Percentiles rank a stretch among this genome's conserved stretches.
Conservation (phyloP, 1,284 basidiomycete species). For the Takashimella koratensis region DNA sequence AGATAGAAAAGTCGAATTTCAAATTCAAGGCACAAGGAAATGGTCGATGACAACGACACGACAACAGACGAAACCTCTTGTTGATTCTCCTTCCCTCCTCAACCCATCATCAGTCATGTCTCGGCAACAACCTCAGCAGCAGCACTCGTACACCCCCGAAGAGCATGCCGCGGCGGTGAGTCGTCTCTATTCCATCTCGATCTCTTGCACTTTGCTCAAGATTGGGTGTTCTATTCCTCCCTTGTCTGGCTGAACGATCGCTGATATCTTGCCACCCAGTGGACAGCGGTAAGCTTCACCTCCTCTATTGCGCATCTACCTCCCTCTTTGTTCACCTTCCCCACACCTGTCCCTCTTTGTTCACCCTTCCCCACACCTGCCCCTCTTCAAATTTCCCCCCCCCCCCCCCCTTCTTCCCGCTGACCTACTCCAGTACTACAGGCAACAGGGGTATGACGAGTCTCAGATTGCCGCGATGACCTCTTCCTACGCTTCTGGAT, state of each 20-base stretch:
- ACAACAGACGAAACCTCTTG: no score
- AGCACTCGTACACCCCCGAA: constrained; percentile 24
- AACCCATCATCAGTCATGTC: neutral
- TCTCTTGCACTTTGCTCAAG: no score
- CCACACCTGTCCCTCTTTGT: neutral
- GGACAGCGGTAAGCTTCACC: constrained; percentile 35
- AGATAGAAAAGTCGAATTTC: no score
- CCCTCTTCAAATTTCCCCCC: neutral
- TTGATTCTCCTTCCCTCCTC: neutral
- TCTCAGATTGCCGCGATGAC: constrained; percentile 29
- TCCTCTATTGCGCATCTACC: no score
- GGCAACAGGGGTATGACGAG: constrained; percentile 46
- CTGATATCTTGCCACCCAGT: constrained; percentile 14
- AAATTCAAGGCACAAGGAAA: no score
- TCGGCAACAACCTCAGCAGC: constrained; percentile 3
- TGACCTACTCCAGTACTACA: constrained; percentile 44
- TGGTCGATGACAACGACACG: no score
- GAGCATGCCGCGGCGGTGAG: constrained; percentile 42
- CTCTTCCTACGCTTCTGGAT: constrained; percentile 5
- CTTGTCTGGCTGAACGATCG: neutral
- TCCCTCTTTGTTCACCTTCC: neutral
- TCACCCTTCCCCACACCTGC: neutral
- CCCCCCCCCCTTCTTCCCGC: no score
- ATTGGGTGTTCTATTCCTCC: no score
- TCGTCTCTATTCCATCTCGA: neutral